Evolutionary conservation across 164 flowering plant genomes (phyloP), one percentile per base, ranked within the genome.

Genomic region (Tinospora cordifolia): DNA sequence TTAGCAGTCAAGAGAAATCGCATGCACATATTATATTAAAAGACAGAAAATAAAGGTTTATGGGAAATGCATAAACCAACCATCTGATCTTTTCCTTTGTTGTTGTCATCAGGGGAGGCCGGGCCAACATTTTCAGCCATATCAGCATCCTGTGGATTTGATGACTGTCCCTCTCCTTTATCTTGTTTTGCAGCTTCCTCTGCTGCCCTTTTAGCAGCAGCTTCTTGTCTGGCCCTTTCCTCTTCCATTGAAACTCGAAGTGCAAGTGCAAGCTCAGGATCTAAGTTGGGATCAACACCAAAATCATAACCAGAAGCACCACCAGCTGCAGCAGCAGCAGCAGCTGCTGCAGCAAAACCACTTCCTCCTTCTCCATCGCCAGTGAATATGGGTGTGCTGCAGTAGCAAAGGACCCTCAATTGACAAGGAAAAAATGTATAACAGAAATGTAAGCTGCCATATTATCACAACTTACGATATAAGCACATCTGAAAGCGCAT

Each of bases 221-320:
- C 96, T 81, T 92, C 99, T 78, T 90, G 99, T 77, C 99, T 89
- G 66, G 97, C 99, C 76, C 99, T 88, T 81, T 90, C 99, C 80
- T 95, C 99, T 81, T 92, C 99, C 97, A 95, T 87, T 34, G 99
- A 95, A 74, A 92, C 94, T 70, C 99, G 81, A 66, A 95, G 96
- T 24, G 98, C 98, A 79, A 92, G 97, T 24, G 98, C 99, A 74
- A 95, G 84, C 81, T 95, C 97, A 69, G 99, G 98, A 81, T 95
- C 99, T 57, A 95, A 47, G 75, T 92, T 95, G 40, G 99, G 99
- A 84, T 95, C 98, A 41, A 95, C 98, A 63, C 95, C 99, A 84
- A 92, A 92, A 74, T 92, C 98, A 83, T 79, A 90, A 13, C 90
- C 92, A 81, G 88, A 73, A 1, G 76, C 89, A 76, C 88, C 93